phyloP scores from a whole-genome alignment of 192 early-diverging fungal genomes.

The Coemansia sp. region DNA sequence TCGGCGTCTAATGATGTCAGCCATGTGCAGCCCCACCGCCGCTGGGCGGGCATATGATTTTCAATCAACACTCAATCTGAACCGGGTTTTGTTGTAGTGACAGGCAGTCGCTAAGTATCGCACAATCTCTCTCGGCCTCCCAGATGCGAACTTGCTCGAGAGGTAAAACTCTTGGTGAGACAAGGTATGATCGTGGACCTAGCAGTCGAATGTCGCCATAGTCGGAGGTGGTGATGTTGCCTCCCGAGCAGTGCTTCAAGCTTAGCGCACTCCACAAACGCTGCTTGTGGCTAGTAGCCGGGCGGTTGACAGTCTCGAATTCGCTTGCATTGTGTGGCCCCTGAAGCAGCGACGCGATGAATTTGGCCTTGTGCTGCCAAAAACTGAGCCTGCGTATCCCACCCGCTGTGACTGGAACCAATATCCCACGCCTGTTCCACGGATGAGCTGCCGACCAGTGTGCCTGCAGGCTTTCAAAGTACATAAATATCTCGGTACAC shows the following conservation, averaged over 20 bases:
- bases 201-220: conserved; percentile 35
- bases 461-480: conserved; percentile 23
- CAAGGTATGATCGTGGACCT: conserved; percentile 37
- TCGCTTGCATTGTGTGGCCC: conserved; percentile 9
- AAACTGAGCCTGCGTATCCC: conserved; percentile 36
- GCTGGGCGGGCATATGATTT: background rate
- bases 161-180: conserved; percentile 32
- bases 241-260: background rate
- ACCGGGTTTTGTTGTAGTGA: background rate
- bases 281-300: background rate
- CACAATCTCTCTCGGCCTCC: conserved; percentile 19
- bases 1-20: background rate
- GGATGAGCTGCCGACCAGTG: conserved; percentile 37
- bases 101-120: background rate
- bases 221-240: conserved; percentile 14
- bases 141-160: conserved; percentile 27
- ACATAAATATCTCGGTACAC: conserved; percentile 16
- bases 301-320: background rate
- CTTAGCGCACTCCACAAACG: background rate
- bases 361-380: conserved; percentile 43
- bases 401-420: conserved; percentile 36
- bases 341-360: conserved; percentile 27
- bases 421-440: conserved; percentile 36
- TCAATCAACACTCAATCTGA: background rate
- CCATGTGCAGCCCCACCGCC: background rate